These are phyloP conservation scores for Silene vulgaris DNA, from an alignment of 179 eudicot species.

Conservation along the genomic window DNA sequence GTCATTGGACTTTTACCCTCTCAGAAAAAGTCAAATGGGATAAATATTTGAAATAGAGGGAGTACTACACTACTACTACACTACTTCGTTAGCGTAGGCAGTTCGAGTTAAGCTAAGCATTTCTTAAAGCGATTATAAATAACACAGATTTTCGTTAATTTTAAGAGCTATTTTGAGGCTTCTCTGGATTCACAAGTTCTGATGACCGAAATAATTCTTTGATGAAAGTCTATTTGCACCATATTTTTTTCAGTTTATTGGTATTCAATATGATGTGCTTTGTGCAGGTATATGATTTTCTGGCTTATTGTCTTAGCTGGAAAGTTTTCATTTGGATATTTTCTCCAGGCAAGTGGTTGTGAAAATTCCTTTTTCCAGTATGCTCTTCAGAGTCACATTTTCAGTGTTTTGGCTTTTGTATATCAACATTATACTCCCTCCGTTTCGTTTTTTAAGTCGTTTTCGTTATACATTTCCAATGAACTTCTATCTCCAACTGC, in stretches of 20 bases:
- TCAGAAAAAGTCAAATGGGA: neutral
- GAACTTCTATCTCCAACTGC: too few relatives aligned
- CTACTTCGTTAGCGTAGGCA: neutral
- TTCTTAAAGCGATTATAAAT: neutral
- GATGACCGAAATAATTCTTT: neutral
- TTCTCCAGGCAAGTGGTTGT: constrained; percentile 62
- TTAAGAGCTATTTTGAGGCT: neutral
- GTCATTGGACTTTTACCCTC: neutral
- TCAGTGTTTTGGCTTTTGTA: neutral
- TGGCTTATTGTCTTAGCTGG: constrained; percentile 82
- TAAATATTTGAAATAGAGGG: neutral
- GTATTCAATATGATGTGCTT: constrained; percentile 8
- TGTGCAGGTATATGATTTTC: constrained; percentile 71
- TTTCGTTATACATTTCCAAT: neutral
- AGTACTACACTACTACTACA: neutral
- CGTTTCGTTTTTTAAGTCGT: too few relatives aligned
- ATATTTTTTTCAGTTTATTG: constrained; percentile 4
- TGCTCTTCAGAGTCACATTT: neutral
- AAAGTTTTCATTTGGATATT: constrained; percentile 82
- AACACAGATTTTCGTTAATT: neutral
- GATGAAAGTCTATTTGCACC: neutral
- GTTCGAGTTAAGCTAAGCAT: neutral
- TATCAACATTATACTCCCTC: too few relatives aligned
- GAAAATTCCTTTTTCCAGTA: neutral
- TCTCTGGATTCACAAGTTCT: neutral